phyloP scores from a whole-genome alignment of 2,329 filamentous ascomycete genomes.

The Paraconiothyrium sp. region DNA sequence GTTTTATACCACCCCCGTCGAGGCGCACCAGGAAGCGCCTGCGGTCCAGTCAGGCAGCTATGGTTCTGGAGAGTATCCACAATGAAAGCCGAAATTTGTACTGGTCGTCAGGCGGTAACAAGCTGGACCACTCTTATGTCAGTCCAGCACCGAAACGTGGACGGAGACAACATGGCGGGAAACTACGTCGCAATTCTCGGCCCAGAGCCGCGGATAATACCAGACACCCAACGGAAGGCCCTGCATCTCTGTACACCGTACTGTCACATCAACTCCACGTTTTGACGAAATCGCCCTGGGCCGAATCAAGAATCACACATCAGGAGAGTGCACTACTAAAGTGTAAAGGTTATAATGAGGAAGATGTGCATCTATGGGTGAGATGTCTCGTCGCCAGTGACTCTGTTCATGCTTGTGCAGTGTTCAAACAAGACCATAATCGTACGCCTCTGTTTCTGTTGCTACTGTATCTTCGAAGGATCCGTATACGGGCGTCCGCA shows the following conservation, averaged over 20 bases:
- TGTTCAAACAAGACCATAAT: constrained; percentile 26
- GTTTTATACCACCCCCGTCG: constrained; percentile 25
- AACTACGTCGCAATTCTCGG: background rate
- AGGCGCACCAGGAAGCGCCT: constrained; percentile 27
- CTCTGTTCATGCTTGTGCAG: constrained; percentile 29
- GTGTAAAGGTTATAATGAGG: constrained; percentile 26
- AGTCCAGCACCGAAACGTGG: constrained; percentile 7
- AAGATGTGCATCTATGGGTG: constrained; percentile 37
- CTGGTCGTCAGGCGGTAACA: constrained; percentile 15
- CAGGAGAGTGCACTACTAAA: constrained; percentile 33
- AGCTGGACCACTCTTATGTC: constrained; percentile 28
- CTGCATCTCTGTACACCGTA: constrained; percentile 36
- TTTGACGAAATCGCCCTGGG: constrained; percentile 17
- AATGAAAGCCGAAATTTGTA: constrained; percentile 32
- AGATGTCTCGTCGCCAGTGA: constrained; percentile 27
- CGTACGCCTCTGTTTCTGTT: constrained; percentile 44
- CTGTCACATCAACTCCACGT: constrained; percentile 37
- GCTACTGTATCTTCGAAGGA: constrained; percentile 43
- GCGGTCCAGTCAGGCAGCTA: constrained; percentile 32
- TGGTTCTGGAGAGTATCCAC: constrained; percentile 33
- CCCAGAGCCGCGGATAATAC: background rate
- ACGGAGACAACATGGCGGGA: constrained; percentile 9
- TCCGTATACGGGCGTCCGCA: constrained; percentile 31
- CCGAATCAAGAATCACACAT: constrained; percentile 22
- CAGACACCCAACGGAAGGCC: background rate